Evolutionary conservation across 169 alveolate species (phyloP).

Genomic region (Plasmodium reichenowi): DNA sequence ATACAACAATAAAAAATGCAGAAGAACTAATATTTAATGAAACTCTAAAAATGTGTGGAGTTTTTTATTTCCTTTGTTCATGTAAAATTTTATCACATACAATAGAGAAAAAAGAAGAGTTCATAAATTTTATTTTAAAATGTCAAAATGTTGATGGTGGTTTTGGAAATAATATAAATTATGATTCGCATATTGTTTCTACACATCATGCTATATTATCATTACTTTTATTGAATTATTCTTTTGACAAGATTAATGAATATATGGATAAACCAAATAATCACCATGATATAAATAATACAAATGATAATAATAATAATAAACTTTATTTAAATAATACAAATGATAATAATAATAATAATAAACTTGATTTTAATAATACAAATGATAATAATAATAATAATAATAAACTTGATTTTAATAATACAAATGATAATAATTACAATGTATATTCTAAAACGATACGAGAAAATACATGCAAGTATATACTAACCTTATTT

Average conservation of each 20-base stretch:
- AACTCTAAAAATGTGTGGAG: constrained; percentile 84
- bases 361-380: neutral
- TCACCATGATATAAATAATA: neutral
- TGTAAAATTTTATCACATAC: constrained; percentile 76
- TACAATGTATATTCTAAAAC: neutral
- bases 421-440: neutral
- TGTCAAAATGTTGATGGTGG: constrained; percentile 84
- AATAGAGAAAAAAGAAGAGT: constrained; percentile 77
- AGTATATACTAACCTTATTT: constrained; percentile 73
- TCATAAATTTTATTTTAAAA: constrained; percentile 57
- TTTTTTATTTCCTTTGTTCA: constrained; percentile 83
- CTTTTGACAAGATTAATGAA: constrained; percentile 16
- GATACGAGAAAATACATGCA: constrained; percentile 20
- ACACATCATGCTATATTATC: constrained; percentile 80
- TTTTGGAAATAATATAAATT: constrained; percentile 82
- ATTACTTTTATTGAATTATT: constrained; percentile 34
- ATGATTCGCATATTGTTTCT: constrained; percentile 83
- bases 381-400: neutral
- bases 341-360: neutral
- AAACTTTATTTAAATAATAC: neutral
- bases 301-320: neutral
- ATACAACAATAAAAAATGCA: constrained; percentile 70
- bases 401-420: neutral
- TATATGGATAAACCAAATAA: constrained; percentile 6
- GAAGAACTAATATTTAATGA: constrained; percentile 85